phyloP scores from a whole-genome alignment of 2,329 filamentous ascomycete species.

The Penicillium janthinellum region DNA sequence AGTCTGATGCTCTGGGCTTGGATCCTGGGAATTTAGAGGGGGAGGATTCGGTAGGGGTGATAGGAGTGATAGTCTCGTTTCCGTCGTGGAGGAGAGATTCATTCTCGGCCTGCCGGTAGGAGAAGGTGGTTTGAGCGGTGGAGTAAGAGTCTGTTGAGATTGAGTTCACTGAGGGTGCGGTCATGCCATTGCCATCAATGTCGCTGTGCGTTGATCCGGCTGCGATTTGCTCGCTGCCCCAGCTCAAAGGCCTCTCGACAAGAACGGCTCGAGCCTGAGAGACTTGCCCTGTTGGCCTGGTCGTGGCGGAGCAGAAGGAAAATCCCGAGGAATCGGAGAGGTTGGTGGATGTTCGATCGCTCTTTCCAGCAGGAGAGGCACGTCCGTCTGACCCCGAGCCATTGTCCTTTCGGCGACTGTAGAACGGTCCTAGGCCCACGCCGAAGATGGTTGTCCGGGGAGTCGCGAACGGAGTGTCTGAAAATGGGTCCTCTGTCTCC shows the following conservation, averaged over 20 bases:
- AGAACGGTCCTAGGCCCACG: slow-evolving; percentile 27
- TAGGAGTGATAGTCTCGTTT: slow-evolving; percentile 26
- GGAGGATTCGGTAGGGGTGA: slow-evolving; percentile 30
- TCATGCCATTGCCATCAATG: slow-evolving; percentile 21
- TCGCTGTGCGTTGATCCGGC: slow-evolving; percentile 27
- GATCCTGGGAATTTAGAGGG: slow-evolving; percentile 30
- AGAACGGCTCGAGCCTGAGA: slow-evolving; percentile 21
- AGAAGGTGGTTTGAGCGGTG: slow-evolving; percentile 54
- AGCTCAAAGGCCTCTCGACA: slow-evolving; percentile 26
- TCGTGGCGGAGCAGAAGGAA: slow-evolving; percentile 41
- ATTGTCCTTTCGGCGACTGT: slow-evolving; percentile 23
- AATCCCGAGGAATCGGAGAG: slow-evolving; percentile 57
- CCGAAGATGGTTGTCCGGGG: slow-evolving; percentile 31
- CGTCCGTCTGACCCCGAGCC: slow-evolving; percentile 33
- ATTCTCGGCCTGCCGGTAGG: slow-evolving; percentile 54
- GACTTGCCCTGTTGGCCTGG: slow-evolving; percentile 24
- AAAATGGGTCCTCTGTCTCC: slow-evolving; percentile 30
- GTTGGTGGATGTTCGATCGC: slow-evolving; percentile 58
- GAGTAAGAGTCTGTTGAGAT: slow-evolving; percentile 54
- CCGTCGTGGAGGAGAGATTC: slow-evolving; percentile 53
- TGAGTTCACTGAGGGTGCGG: slow-evolving; percentile 38
- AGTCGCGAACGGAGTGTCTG: slow-evolving; percentile 30
- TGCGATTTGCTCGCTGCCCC: slow-evolving; percentile 27
- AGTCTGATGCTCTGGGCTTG: slow-evolving; percentile 60
- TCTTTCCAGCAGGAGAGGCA: slow-evolving; percentile 51